Evolutionary conservation across 1,284 basidiomycete genomes (phyloP), one percentile per base, ranked within the genome.

Genomic region (Cutaneotrichosporon sp.): DNA sequence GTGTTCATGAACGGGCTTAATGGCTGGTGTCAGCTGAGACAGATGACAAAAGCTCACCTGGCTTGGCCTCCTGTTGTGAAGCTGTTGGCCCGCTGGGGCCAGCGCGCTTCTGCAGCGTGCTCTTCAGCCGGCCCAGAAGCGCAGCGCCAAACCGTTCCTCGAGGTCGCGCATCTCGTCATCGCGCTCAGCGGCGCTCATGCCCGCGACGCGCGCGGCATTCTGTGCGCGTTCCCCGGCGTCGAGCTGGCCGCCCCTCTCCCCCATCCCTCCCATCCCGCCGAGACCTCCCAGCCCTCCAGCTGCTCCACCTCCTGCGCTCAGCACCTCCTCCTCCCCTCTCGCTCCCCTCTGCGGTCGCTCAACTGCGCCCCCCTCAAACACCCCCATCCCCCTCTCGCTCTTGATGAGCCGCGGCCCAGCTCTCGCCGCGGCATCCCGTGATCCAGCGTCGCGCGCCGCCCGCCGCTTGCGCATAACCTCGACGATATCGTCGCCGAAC

Each of bases 131-230:
- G 43, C 87, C 87, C 10, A 83, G 82, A 29, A 90, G 80, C 31
- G 83, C 83, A 0, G 83, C 71, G 0, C 90, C 90, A 77, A 92
- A 88, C 50, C 83, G 82, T 63, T 87, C 84, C 42, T 89, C 67
- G 42, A 91, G 85, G 67, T 89, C 86, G 58, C 80, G 77, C 59
- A 83, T 81, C 71, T 88, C 87, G 57, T 83, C 76, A 58, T 85
- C 82, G 18, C 84, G 80, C 68, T 90, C 85, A 33, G 84, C 82
- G 9, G 82, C 80, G 6, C 82, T 81, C 88, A 90, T 89, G 2
- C 69, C 72, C 9, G 80, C 81, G 7, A 89, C 82, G 18, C 81
- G 77, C 24, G 75, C 73, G 59, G 83, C 81, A 45, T 73, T 73
- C 56, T 71, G 71, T 20, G 45, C 60, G 11, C 45, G 45, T n/a